Evolutionary conservation across 2,329 filamentous ascomycete species (phyloP), one percentile per base, ranked within the genome.

Genomic region (Ascomycota sp.): DNA sequence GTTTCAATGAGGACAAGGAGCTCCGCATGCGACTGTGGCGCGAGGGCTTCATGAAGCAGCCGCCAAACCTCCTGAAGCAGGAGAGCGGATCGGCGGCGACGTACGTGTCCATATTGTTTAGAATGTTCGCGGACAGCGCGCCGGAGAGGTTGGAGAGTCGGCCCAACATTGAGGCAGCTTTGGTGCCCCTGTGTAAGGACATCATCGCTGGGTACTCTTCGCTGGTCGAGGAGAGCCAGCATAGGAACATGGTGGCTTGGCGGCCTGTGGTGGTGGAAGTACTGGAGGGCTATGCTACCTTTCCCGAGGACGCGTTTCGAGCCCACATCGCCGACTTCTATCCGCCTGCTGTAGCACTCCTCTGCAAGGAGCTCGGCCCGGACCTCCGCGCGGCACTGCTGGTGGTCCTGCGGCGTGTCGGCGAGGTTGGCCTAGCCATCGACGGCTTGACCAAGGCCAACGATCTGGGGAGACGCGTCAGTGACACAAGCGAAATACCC

Each of bases 11-110:
- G 38, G 85, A 98, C 55, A 92, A 93, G 53, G 89, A 95, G 40
- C 62, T 99, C 23, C 74, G 89, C 27, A 92, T 92, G 65, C 72
- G 81, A 12, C 63, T 99, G 12, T 98, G 91, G 82, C 68, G 83
- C 30, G 89, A 98, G 50, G 89, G 91, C 1, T 99, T 98, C 63
- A 99, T 99, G 89, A 93, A 92, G 56, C 89, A 98, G 48, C 86
- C 89, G 11, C 89, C 89, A 3, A 99, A 99, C 44, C 63, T 99
- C 9, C 66, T 99, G 20, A 98, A 98, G 57, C 89, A 99, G 50
- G 89, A 99, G 56, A 81, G 72, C 36, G 86, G 89, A 25, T 80
- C 77, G 32, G 89, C 89, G 1, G 80, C 81, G 3, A 94, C 91
- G 2, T 99, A 98, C 49, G 82, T 98, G 23, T 78, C 78, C 36